Percentiles rank a stretch among this genome's conserved stretches.
Evolutionary conservation across 306 rosid genomes (phyloP).

Genomic region (Castanea sativa): DNA sequence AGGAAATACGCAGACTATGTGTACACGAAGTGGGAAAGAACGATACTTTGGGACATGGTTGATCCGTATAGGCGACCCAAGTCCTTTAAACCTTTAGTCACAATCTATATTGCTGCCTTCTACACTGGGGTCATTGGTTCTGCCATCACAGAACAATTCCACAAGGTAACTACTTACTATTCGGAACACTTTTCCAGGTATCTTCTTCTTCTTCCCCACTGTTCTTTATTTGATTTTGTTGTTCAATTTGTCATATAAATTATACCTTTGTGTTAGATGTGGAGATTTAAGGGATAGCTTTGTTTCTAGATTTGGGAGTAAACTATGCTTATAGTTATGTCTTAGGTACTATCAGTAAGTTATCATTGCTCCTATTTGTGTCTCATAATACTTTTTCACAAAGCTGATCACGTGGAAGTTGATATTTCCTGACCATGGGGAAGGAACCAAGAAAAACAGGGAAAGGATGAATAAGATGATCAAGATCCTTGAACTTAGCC

Average conservation of each 20-base stretch:
- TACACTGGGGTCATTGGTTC: conserved; percentile 83
- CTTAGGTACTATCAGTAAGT: not conserved
- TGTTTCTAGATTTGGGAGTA: not conserved
- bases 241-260: not conserved
- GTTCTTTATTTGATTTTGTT: no score
- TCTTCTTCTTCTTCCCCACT: not conserved
- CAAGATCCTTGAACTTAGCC: not conserved
- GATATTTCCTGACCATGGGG: not conserved
- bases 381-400: not conserved
- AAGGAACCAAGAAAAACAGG: not conserved
- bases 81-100: conserved; percentile 76
- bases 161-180: conserved; percentile 54
- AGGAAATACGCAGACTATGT: conserved; percentile 86
- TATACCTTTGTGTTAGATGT: not conserved
- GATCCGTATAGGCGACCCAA: conserved; percentile 80
- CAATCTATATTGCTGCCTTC: conserved; percentile 71
- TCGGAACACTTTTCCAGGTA: not conserved
- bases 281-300: not conserved
- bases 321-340: not conserved
- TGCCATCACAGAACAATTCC: conserved; percentile 86
- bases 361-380: not conserved
- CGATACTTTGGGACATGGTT: conserved; percentile 83
- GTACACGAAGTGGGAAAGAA: conserved; percentile 83
- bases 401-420: not conserved
- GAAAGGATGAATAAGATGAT: not conserved